Conservation (phyloP, 306 rosid genomes). For the Dryas drummondii region DNA sequence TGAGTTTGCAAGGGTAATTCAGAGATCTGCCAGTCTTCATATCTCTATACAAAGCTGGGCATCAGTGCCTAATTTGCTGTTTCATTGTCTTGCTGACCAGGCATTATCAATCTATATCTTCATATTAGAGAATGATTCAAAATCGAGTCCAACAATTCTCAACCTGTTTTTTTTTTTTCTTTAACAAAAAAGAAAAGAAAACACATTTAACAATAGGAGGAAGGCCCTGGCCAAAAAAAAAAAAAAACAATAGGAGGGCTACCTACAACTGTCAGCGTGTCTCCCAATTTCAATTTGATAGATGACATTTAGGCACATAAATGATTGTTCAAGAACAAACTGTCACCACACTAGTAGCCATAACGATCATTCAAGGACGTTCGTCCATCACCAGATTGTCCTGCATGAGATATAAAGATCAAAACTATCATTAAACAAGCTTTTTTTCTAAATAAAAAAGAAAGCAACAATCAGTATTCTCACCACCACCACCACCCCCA, state of each 20-base stretch:
- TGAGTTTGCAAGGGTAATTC: neutral
- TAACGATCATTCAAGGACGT: constrained; percentile 73
- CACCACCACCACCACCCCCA: neutral
- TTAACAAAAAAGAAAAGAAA: too few species aligned
- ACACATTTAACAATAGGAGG: too few species aligned
- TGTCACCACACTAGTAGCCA: constrained; percentile 55
- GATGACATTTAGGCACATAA: neutral
- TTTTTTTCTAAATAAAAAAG: neutral
- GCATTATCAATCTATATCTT: neutral
- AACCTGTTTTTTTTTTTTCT: neutral
- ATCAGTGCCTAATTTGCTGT: neutral
- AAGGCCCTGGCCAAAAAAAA: neutral
- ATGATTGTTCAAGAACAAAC: neutral
- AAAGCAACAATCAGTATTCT: neutral
- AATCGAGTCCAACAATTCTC: too few species aligned
- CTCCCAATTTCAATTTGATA: neutral
- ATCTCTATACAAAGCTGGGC: neutral
- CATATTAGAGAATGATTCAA: neutral
- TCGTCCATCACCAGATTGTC: constrained; percentile 95
- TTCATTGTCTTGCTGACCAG: neutral
- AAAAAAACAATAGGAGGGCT: neutral
- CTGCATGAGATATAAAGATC: constrained; percentile 46
- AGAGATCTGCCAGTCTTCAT: neutral
- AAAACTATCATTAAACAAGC: neutral
- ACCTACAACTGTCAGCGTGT: neutral